Evolutionary conservation across 306 rosid species (phyloP), one percentile per base, ranked within the genome.

Genomic region (Castanea crenata): DNA sequence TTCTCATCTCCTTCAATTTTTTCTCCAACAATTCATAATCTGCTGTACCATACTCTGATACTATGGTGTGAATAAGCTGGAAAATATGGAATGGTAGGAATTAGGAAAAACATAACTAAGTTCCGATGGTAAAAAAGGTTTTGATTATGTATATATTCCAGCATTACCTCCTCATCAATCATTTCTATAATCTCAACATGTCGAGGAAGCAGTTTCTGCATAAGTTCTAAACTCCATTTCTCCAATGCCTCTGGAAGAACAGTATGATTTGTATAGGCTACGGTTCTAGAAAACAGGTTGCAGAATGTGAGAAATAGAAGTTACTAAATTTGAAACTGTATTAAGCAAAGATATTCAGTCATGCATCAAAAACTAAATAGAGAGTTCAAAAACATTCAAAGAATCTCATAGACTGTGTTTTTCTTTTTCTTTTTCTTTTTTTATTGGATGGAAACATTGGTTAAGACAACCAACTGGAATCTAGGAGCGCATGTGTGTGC

Each of bases 171-270:
- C 85, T 93, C 97, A 78, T 95, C 99, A 74, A 95, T 93, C 90
- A 85, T 71, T 83, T 91, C 89, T 76, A 93, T 89, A 63, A 95
- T 93, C 90, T 95, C 97, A 74, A 91, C 90, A 85, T 95, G 99
- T 71, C 97, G 96, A 74, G 99, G 99, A 83, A 95, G 99, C 69
- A 95, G 80, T 82, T 86, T 86, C 89, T 91, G 87, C 97, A 95
- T 88, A 64, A 95, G 98, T 67, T 90, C 97, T 31, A 91, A 79
- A 85, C 94, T 95, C 99, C 98, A 95, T 82, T 95, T 95, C 89
- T 95, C 99, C 86, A 95, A 85, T 82, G 99, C 99, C 89, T 95
- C 99, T 0, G 99, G 99, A 73, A 95, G 94, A 85, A 95, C 98
- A 41, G 99, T 95, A 69, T 95, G 99, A 82, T 95, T 95, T 75